Conservation (phyloP, 352 stramenopile species). For the Phytopythium helicoides region DNA sequence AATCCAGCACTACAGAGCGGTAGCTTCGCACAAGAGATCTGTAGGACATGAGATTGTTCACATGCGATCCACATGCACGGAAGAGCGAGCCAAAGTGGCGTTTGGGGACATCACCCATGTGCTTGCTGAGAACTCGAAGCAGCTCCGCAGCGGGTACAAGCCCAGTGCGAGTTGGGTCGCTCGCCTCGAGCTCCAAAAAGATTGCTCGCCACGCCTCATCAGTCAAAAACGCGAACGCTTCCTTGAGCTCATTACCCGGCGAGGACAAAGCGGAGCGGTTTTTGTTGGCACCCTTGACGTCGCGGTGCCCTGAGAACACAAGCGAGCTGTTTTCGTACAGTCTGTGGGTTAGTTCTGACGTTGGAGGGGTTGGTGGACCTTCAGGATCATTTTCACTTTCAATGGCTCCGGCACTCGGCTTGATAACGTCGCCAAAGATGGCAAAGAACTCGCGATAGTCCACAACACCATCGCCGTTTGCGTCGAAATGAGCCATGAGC, state of each 20-base stretch:
- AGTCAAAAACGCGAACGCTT: constrained; percentile 55
- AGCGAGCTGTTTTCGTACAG: constrained; percentile 65
- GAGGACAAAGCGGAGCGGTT: constrained; percentile 55
- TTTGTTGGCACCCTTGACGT: constrained; percentile 60
- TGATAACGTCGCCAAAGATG: constrained; percentile 52
- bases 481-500: constrained; percentile 33
- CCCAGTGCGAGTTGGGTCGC: constrained; percentile 53
- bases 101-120: constrained; percentile 49
- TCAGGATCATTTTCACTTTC: not conserved
- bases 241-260: constrained; percentile 68
- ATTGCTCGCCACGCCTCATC: constrained; percentile 63
- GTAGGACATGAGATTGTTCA: constrained; percentile 74
- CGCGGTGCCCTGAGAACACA: constrained; percentile 40
- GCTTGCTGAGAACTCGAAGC: constrained; percentile 59
- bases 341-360: constrained; percentile 19
- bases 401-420: constrained; percentile 15
- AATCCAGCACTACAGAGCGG: constrained; percentile 47
- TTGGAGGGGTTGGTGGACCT: not conserved
- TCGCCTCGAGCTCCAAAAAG: constrained; percentile 62
- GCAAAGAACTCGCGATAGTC: constrained; percentile 67
- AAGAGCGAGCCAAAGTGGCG: constrained; percentile 58
- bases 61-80: constrained; percentile 58
- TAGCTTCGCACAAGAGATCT: constrained; percentile 67
- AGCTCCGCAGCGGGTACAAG: constrained; percentile 61
- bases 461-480: constrained; percentile 35